Evolutionary conservation across 768 basidiomycete genomes (phyloP), one percentile per base, ranked within the genome.

Genomic region (Boletus pseudopeckii): DNA sequence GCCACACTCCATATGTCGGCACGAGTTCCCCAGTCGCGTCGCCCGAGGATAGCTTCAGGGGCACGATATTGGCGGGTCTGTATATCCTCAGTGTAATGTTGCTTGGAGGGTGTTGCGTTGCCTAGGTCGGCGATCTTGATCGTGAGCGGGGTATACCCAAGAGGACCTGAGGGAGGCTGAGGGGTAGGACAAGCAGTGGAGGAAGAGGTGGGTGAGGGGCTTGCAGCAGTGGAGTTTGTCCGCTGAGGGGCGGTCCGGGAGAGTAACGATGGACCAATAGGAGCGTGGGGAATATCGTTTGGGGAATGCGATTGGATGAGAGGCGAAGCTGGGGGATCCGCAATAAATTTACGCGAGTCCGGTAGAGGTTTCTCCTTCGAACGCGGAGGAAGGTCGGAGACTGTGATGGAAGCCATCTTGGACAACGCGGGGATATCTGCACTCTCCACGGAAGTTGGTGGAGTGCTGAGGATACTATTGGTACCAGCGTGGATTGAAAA

Each of bases 31-130:
- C 93, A 97, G 60, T 91, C 89, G 34, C 80, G 81, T 50, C 85
- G 83, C 17, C 94, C 93, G 17, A 95, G 74, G 61, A 97, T 93
- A 50, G 92, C 93, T 70, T 97, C 93, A n/a, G 93, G 93, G 26
- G 90, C 82, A 56, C 93, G 87, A 69, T 97, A 97, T 67, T 96
- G 93, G 40, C 93, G 82, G n/a, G 93, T 97, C 73, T 96, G 94
- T 59, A 95, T 96, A 66, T 94, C 93, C 64, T 95, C 93, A 9
- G 93, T 96, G 68, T 83, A 97, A 68, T 96, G 92, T 63, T 85
- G 84, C 60, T 75, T 86, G n/a, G 90, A 86, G 15, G 92, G 93
- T 34, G 93, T 94, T 24, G 93, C 94, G 67, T 97, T 97, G 24
- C 93, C 93, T 41, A 97, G 75, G 74, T 97, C 93, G 30, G 93